Conservation (phyloP, 2,329 filamentous ascomycete species). For the Hypoxylon sp. region DNA sequence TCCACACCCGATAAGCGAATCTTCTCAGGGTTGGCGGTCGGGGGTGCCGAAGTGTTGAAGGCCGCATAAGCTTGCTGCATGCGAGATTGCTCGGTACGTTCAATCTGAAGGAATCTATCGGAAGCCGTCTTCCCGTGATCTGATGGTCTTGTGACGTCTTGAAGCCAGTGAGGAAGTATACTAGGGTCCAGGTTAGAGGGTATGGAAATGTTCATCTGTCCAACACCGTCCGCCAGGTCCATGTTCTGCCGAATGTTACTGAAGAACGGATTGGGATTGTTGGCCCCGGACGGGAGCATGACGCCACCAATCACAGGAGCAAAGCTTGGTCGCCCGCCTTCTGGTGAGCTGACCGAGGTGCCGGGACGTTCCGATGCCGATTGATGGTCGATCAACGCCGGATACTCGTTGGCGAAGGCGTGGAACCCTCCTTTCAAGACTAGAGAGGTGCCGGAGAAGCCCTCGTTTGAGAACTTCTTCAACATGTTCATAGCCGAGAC, state of each 20-base stretch:
- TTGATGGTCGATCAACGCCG: conserved; percentile 67
- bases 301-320: conserved; percentile 90
- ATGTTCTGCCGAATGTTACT: conserved; percentile 96
- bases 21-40: conserved; percentile 37
- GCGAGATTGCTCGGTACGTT: conserved; percentile 85
- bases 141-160: conserved; percentile 67
- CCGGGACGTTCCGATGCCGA: conserved; percentile 60
- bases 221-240: conserved; percentile 92
- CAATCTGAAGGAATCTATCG: conserved; percentile 83
- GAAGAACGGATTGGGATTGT: conserved; percentile 87
- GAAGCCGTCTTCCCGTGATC: conserved; percentile 84
- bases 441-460: conserved; percentile 75
- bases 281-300: conserved; percentile 73
- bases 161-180: conserved; percentile 79
- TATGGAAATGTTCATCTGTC: conserved; percentile 71
- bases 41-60: conserved; percentile 54
- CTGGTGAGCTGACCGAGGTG: conserved; percentile 53
- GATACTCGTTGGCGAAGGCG: conserved; percentile 72
- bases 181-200: conserved; percentile 56
- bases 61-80: conserved; percentile 80
- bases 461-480: conserved; percentile 89
- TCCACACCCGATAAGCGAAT: conserved; percentile 91
- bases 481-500: conserved; percentile 83
- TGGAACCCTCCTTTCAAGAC: conserved; percentile 85
- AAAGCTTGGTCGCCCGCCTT: conserved; percentile 57